Percentiles rank a stretch among this genome's conserved stretches.
Conservation (phyloP, 2,329 filamentous ascomycete genomes). For the Saccharata proteae region DNA sequence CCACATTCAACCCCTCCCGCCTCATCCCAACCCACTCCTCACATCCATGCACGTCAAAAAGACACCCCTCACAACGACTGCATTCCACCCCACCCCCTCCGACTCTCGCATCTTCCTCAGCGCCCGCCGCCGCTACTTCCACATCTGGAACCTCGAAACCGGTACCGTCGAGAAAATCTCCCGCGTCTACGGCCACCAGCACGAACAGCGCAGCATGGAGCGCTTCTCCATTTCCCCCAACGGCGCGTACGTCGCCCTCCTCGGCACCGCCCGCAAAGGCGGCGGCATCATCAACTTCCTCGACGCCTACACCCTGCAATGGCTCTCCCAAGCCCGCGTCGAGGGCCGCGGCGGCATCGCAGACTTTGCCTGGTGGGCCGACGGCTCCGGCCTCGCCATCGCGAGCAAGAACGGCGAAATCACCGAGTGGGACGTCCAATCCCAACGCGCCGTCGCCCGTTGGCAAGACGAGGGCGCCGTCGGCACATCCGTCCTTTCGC, state of each 20-base stretch:
- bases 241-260: slow-evolving; percentile 72
- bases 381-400: slow-evolving; percentile 69
- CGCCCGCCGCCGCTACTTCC: slow-evolving; percentile 81
- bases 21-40: slow-evolving; percentile 73
- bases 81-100: slow-evolving; percentile 56
- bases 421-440: slow-evolving; percentile 69
- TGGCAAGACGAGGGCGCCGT: slow-evolving; percentile 89
- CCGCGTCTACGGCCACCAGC: slow-evolving; percentile 59
- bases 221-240: slow-evolving; percentile 77
- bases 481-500: slow-evolving; percentile 63
- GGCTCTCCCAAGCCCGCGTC: slow-evolving; percentile 70
- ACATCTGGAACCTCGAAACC: slow-evolving; percentile 79
- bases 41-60: slow-evolving; percentile 79
- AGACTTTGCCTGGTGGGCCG: slow-evolving; percentile 87
- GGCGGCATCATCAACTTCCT: slow-evolving; percentile 82
- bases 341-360: slow-evolving; percentile 74
- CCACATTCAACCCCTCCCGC: slow-evolving; percentile 66
- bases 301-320: slow-evolving; percentile 69
- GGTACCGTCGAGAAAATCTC: slow-evolving; percentile 75
- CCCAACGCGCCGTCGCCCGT: slow-evolving; percentile 58
- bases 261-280: slow-evolving; percentile 69
- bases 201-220: slow-evolving; percentile 86
- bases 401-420: slow-evolving; percentile 79
- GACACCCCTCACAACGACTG: slow-evolving; percentile 72
- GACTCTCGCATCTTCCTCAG: slow-evolving; percentile 79